Percentiles rank a stretch among this genome's conserved stretches.
These are phyloP conservation scores for Hyaloscypha bicolor DNA, from an alignment of 495 filamentous ascomycete species.

Conservation along the genomic window DNA sequence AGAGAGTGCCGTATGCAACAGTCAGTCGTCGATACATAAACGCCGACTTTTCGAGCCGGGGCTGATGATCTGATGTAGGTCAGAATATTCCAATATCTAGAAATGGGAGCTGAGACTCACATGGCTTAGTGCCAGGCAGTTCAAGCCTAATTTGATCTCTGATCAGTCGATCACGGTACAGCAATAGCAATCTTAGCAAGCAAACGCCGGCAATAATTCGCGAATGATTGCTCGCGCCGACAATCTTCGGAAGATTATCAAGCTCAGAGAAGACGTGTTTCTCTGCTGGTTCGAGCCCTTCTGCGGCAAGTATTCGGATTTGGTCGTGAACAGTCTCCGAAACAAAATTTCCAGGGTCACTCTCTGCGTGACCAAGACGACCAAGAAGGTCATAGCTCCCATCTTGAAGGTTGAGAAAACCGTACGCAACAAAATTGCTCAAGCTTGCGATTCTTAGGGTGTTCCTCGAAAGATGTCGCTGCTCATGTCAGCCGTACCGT, in stretches of 20 bases:
- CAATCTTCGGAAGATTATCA: slow-evolving; percentile 3
- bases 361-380: neutral
- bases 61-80: slow-evolving; percentile 3
- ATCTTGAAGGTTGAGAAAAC: slow-evolving; percentile 9
- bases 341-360: neutral
- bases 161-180: slow-evolving; percentile 9
- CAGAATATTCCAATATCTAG: neutral
- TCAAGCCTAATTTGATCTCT: neutral
- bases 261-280: slow-evolving; percentile 9
- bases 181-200: slow-evolving; percentile 5
- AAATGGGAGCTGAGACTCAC: neutral
- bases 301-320: slow-evolving; percentile 13
- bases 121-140: neutral
- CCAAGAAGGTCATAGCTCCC: slow-evolving; percentile 9
- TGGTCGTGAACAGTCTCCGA: slow-evolving; percentile 18
- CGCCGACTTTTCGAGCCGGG: neutral
- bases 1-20: slow-evolving; percentile 15
- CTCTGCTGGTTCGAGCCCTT: slow-evolving; percentile 8
- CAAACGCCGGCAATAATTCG: slow-evolving; percentile 17
- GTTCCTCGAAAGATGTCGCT: slow-evolving; percentile 3
- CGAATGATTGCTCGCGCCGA: slow-evolving; percentile 7
- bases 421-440: slow-evolving; percentile 5
- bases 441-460: slow-evolving; percentile 7
- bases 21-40: slow-evolving; percentile 17
- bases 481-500: neutral